phyloP scores from a whole-genome alignment of 2,329 filamentous ascomycete genomes.

The Exophiala xenobiotica region DNA sequence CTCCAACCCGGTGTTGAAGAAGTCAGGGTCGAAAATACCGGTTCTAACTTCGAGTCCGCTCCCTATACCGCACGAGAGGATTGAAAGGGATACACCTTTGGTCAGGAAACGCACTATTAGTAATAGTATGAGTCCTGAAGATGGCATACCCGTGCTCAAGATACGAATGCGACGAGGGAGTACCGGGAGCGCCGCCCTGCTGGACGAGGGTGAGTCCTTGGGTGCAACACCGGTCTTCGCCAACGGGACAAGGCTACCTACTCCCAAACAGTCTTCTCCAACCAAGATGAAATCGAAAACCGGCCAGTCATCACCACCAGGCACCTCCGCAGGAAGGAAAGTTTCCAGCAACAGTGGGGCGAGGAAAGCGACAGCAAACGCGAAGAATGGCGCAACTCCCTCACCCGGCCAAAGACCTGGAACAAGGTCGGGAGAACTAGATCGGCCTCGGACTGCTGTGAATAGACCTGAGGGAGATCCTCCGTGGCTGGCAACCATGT shows the following conservation, averaged over 20 bases:
- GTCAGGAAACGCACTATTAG: conserved; percentile 60
- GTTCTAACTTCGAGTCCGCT: conserved; percentile 76
- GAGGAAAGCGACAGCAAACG: conserved; percentile 41
- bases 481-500: conserved; percentile 91
- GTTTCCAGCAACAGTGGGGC: conserved; percentile 35
- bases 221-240: conserved; percentile 29
- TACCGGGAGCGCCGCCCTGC: conserved; percentile 30
- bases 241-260: conserved; percentile 18
- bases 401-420: conserved; percentile 56
- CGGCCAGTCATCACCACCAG: conserved; percentile 28
- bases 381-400: conserved; percentile 38
- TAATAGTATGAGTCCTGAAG: conserved; percentile 59
- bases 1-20: conserved; percentile 54
- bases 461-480: conserved; percentile 88
- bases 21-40: conserved; percentile 77
- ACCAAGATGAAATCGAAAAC: conserved; percentile 35
- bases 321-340: conserved; percentile 37
- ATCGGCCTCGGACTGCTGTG: conserved; percentile 52
- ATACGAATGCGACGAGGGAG: conserved; percentile 61
- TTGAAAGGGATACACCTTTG: conserved; percentile 71
- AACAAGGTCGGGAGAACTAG: conserved; percentile 60
- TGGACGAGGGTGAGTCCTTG: conserved; percentile 20
- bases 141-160: conserved; percentile 60
- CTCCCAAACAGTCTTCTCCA: conserved; percentile 31
- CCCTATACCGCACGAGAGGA: conserved; percentile 68